phyloP scores from a whole-genome alignment of 805 yeast genomes.

The Starmerella vitae region DNA sequence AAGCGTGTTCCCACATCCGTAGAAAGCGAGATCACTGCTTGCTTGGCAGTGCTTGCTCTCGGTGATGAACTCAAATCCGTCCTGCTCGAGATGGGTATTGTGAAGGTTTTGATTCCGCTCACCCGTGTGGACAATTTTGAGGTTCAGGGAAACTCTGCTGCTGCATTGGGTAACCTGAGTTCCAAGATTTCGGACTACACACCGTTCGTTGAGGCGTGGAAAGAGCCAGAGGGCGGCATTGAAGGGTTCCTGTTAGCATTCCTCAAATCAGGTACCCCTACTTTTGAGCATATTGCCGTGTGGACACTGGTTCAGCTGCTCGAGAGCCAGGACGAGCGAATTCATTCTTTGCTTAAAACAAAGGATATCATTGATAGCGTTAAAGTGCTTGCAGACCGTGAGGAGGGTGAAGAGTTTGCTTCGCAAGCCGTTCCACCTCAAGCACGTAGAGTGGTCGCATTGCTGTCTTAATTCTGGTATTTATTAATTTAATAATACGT shows the following conservation, averaged over 20 bases:
- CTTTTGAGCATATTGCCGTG: conserved; percentile 93
- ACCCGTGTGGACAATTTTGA: conserved; percentile 80
- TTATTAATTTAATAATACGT: too few relatives aligned
- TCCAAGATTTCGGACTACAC: conserved; percentile 78
- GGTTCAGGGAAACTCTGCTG: conserved; percentile 96
- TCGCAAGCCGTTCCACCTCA: conserved; percentile 29
- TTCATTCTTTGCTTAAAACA: conserved; percentile 24
- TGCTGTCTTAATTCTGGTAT: too few relatives aligned
- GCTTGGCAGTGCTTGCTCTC: conserved; percentile 89
- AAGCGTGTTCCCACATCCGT: conserved; percentile 74
- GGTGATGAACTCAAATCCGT: conserved; percentile 88
- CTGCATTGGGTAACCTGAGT: conserved; percentile 90
- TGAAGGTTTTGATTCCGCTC: conserved; percentile 81
- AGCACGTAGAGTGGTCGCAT: conserved; percentile 24
- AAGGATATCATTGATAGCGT: conserved; percentile 27
- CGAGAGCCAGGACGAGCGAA: conserved; percentile 68
- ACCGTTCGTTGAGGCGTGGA: conserved; percentile 67
- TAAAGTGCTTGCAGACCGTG: conserved; percentile 25
- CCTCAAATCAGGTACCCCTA: conserved; percentile 69
- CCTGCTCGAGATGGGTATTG: conserved; percentile 67
- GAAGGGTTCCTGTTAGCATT: conserved; percentile 70
- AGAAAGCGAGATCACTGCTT: conserved; percentile 92
- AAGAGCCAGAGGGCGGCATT: conserved; percentile 69
- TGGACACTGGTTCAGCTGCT: conserved; percentile 92
- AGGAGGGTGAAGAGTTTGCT: conserved; percentile 23